These are phyloP conservation scores for Saccharomycopsis hybrid DNA, from an alignment of 1,139 yeast species.

Conservation along the genomic window DNA sequence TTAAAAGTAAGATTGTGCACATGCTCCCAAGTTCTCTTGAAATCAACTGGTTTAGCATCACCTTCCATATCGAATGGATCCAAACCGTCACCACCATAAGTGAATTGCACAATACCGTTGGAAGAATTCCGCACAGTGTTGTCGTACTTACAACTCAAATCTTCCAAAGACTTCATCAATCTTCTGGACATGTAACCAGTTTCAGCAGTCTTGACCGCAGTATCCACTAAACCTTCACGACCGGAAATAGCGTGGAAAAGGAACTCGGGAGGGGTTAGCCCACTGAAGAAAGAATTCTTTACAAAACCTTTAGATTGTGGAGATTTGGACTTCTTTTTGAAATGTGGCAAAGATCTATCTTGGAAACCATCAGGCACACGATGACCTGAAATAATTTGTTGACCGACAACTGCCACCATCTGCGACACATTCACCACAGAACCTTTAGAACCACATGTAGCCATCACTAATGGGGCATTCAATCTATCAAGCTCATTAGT, in stretches of 20 bases:
- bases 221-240: constrained; percentile 98
- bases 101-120: constrained; percentile 94
- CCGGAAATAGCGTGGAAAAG: constrained; percentile 98
- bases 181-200: constrained; percentile 99
- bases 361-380: constrained; percentile 99
- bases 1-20: constrained; percentile 67
- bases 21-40: constrained; percentile 92
- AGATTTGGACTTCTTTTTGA: constrained; percentile 90
- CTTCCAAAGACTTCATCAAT: constrained; percentile 96
- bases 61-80: constrained; percentile 99
- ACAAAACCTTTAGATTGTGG: constrained; percentile 99
- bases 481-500: constrained; percentile 82
- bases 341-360: constrained; percentile 96
- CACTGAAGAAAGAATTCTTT: constrained; percentile 89
- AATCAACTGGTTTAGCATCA: constrained; percentile 93
- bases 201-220: constrained; percentile 98
- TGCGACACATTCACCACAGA: constrained; percentile 96
- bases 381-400: constrained; percentile 95
- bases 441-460: constrained; percentile 98
- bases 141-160: constrained; percentile 89
- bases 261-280: constrained; percentile 94
- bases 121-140: constrained; percentile 92
- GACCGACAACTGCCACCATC: constrained; percentile 99
- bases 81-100: constrained; percentile 97
- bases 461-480: constrained; percentile 97